Conservation (phyloP, 1,284 basidiomycete species). For the Ustanciosporium gigantosporum region DNA sequence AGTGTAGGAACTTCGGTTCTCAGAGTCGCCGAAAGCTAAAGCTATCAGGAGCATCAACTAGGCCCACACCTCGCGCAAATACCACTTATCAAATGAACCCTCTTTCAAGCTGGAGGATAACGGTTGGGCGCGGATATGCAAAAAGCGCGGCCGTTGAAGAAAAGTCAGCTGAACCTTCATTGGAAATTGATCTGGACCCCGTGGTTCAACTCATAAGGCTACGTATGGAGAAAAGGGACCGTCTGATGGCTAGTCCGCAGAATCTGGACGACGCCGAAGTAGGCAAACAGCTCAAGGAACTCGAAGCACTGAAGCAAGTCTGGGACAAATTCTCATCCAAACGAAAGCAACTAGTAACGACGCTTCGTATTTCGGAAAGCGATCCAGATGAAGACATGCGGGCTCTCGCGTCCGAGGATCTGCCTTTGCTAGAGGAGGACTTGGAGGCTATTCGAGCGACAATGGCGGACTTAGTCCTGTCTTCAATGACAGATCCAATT, state of each 20-base stretch:
- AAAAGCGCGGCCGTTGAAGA: no score
- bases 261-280: slow-evolving; percentile 11
- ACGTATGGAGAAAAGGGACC: slow-evolving; percentile 29
- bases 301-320: slow-evolving; percentile 66
- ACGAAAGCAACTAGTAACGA: slow-evolving; percentile 63
- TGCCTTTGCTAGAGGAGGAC: slow-evolving; percentile 65
- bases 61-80: no score
- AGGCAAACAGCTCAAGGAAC: slow-evolving; percentile 63
- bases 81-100: no score
- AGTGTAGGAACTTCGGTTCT: no score
- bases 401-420: slow-evolving; percentile 75
- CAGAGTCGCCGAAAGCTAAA: no score
- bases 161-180: no score
- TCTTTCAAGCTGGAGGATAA: no score
- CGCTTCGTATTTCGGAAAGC: slow-evolving; percentile 19
- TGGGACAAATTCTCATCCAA: slow-evolving; percentile 66
- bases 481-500: slow-evolving; percentile 64
- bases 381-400: slow-evolving; percentile 72
- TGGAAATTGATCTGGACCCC: slow-evolving; percentile 25
- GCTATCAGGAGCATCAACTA: no score
- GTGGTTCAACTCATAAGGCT: slow-evolving; percentile 25
- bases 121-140: no score
- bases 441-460: slow-evolving; percentile 66
- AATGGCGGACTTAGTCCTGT: slow-evolving; percentile 75
- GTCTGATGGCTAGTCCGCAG: slow-evolving; percentile 11